Evolutionary conservation across 164 flowering plant genomes (phyloP), one percentile per base, ranked within the genome.

Genomic region (grape (Vitis vinifera)): DNA sequence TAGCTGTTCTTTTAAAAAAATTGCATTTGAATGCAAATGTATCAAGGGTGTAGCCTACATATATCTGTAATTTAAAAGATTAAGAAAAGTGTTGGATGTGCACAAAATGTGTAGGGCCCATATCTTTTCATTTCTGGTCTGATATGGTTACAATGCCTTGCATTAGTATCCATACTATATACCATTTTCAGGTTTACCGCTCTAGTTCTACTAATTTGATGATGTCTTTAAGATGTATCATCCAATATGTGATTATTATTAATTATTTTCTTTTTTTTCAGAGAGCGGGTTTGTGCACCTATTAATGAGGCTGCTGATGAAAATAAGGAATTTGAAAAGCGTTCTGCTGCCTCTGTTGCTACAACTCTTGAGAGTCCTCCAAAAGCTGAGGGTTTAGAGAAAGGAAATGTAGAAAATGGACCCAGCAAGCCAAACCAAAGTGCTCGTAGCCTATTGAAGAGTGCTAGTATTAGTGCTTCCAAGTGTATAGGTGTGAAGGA

Each of bases 391-490:
- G 73, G 63, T 59, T 62, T 72, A 13, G 82, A 68, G n/a, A 73
- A 59, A 15, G 51, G 53, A 51, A 71, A 57, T 51, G 44, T 59
- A 4, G 67, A 66, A 67, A 76, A 81, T 69, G 77, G 82, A 49
- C 68, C 29, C 49, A 66, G 52, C 60, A 73, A 68, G 59, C 68
- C 76, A 67, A 77, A 76, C 55, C 67, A 55, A 65, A 79, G 79
- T 67, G 76, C 80, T 14, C 84, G 86, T 53, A 83, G 77, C 73
- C 72, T 83, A 30, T 66, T 83, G 73, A 83, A 83, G 76, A 83
- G 86, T 73, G 84, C 86, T 27, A 83, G 86, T 68, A 83, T 83
- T 60, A 83, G 86, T 71, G 86, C 68, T 59, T 83, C 86, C 12
- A 78, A 75, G 60, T 83, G 86, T 59, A 62, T 83, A n/a, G 82